phyloP scores from a whole-genome alignment of 371 early-diverging fungal species.

The Lichtheimia ornata region DNA sequence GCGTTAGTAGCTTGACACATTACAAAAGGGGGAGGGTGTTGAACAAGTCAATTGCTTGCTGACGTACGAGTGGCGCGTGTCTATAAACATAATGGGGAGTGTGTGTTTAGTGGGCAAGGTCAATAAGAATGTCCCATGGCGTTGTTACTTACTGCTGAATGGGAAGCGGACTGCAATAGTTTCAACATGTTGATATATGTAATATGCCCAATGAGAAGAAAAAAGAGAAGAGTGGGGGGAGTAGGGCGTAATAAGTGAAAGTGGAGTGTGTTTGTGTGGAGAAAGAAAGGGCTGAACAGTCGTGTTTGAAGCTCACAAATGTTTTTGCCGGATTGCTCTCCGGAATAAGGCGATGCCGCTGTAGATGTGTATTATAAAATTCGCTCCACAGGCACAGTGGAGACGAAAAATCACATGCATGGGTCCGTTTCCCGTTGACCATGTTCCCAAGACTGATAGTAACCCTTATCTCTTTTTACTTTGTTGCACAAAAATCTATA shows the following conservation, averaged over 20 bases:
- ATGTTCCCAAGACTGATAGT: no score
- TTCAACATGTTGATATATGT: not conserved
- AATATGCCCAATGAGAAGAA: not conserved
- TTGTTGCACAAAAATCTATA: no score
- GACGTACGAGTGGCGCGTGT: not conserved
- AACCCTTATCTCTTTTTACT: no score
- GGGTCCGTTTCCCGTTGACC: no score
- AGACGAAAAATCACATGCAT: no score
- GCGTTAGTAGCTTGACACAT: no score
- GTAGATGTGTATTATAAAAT: no score
- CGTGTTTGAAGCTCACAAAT: conserved; percentile 1
- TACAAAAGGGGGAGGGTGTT: no score
- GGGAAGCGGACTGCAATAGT: not conserved
- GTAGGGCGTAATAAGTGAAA: not conserved
- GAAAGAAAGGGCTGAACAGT: not conserved
- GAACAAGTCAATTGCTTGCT: not conserved
- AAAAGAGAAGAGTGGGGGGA: not conserved
- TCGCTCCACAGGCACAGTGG: no score
- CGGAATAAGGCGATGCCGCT: not conserved
- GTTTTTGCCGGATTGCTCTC: not conserved
- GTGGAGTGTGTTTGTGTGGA: not conserved
- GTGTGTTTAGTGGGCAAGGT: no score
- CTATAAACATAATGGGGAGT: not conserved
- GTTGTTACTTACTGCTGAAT: not conserved
- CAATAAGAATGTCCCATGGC: not conserved